Evolutionary conservation across 805 yeast genomes (phyloP).

Genomic region (Clavispora phyllophila): DNA sequence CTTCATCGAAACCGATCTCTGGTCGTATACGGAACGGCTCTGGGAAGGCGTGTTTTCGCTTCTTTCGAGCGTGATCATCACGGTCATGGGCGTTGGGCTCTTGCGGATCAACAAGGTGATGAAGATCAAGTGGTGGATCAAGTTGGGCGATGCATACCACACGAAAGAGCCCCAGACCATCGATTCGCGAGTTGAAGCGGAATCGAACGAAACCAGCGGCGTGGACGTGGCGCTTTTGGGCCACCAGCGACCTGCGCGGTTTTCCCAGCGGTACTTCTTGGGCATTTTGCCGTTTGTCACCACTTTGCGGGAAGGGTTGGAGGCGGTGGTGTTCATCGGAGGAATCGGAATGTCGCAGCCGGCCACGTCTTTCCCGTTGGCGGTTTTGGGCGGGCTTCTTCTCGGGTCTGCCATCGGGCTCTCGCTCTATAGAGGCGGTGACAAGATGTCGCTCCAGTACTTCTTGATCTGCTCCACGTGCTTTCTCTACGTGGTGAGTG

Average conservation of each 20-base stretch:
- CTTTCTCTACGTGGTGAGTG: slow-evolving; percentile 39
- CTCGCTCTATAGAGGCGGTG: slow-evolving; percentile 35
- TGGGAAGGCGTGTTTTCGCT: slow-evolving; percentile 87
- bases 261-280: slow-evolving; percentile 21
- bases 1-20: slow-evolving; percentile 72
- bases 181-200: neutral
- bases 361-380: slow-evolving; percentile 16
- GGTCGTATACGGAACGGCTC: slow-evolving; percentile 82
- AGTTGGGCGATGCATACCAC: slow-evolving; percentile 38
- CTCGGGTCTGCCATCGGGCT: slow-evolving; percentile 32
- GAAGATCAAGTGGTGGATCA: slow-evolving; percentile 71
- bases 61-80: slow-evolving; percentile 71
- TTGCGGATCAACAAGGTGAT: slow-evolving; percentile 69
- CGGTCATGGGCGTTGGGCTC: slow-evolving; percentile 82
- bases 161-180: slow-evolving; percentile 9
- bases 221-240: slow-evolving; percentile 1
- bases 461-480: slow-evolving; percentile 36
- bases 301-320: slow-evolving; percentile 36
- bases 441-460: slow-evolving; percentile 38
- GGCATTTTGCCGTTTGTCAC: slow-evolving; percentile 25
- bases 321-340: slow-evolving; percentile 61
- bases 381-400: slow-evolving; percentile 23
- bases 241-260: slow-evolving; percentile 5
- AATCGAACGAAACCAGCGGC: slow-evolving; percentile 3
- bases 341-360: slow-evolving; percentile 24